These are phyloP conservation scores for Xylariaceae sp. DNA, from an alignment of 2,329 filamentous ascomycete genomes.

Conservation along the genomic window DNA sequence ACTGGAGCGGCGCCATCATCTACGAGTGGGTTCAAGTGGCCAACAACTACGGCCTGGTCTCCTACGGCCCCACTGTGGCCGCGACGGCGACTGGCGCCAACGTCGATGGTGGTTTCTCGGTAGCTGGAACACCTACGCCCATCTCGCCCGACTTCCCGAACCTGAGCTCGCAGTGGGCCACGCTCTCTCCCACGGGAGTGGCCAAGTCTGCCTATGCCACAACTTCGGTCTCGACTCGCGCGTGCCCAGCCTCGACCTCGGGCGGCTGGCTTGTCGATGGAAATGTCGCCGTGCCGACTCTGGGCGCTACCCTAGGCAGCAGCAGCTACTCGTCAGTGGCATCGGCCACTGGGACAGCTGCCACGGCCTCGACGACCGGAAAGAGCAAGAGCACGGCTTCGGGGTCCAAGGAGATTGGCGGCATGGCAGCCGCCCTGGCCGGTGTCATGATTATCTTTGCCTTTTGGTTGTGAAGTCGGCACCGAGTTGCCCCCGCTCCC, in stretches of 20 bases:
- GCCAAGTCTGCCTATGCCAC: conserved; percentile 58
- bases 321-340: conserved; percentile 19
- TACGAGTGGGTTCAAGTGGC: conserved; percentile 87
- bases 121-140: conserved; percentile 66
- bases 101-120: conserved; percentile 58
- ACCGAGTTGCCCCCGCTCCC: no score
- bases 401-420: conserved; percentile 38
- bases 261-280: conserved; percentile 68
- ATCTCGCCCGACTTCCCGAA: conserved; percentile 71
- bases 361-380: conserved; percentile 18
- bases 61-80: conserved; percentile 58
- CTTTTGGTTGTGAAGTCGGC: conserved; percentile 41
- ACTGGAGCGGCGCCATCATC: conserved; percentile 70
- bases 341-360: conserved; percentile 26
- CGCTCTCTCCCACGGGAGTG: conserved; percentile 61
- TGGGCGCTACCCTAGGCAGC: conserved; percentile 47
- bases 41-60: conserved; percentile 76
- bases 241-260: conserved; percentile 62
- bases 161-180: conserved; percentile 69
- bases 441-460: conserved; percentile 46
- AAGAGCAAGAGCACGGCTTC: conserved; percentile 34
- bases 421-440: conserved; percentile 41
- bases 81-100: conserved; percentile 44
- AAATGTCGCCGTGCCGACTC: conserved; percentile 58
- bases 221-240: conserved; percentile 50